Base-by-base conservation (phyloP, 768 basidiomycete genomes). In the Suillus brevipes region DNA sequence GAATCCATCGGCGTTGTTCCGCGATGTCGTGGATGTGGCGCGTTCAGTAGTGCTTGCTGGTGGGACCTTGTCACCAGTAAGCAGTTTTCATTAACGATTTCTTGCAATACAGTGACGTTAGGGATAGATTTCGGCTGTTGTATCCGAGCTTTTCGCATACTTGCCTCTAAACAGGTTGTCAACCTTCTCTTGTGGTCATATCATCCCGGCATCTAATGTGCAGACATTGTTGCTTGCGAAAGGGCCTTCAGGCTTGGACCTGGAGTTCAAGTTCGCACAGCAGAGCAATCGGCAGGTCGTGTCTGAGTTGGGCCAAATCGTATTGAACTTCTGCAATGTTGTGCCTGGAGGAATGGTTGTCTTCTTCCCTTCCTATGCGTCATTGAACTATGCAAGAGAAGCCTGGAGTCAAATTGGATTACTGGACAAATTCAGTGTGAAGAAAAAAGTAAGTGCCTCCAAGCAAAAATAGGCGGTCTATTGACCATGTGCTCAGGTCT, bases 51-150 rank as follows among this genome's bases (percentile, higher is more conserved):
- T 99, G 36, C 81, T 99, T 45, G 97, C 97, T 9, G 97, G 97
- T 10, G 97, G 97, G 6, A 99, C 97, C 0, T 98, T 99, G 97
- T 94, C 95, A 8, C 97, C 97, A n/a, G 94, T 97, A 62, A 61
- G 82, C 78, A 61, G 18, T 0, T 1, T 23, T 23, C 20, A n/a
- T 25, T 14, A 18, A 55, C 56, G 62, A 34, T 37, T 36, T 52
- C 45, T 56, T 61, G 37, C 65, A 49, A 67, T 50, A 25, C 28
- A 56, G 50, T 36, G 14, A 53, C n/a, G 28, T 49, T 14, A 43
- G 36, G 6, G 14, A 38, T 70, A 97, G 95, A 91, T 97, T 59
- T 87, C 89, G n/a, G 95, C 97, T 74, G 86, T 98, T 18, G 78
- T 87, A 25, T 81, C 82, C 60, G 95, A 98, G 69, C 81, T 99